Conservation (phyloP, 441 rosid genomes). For the Rhodomyrtus psidioides region DNA sequence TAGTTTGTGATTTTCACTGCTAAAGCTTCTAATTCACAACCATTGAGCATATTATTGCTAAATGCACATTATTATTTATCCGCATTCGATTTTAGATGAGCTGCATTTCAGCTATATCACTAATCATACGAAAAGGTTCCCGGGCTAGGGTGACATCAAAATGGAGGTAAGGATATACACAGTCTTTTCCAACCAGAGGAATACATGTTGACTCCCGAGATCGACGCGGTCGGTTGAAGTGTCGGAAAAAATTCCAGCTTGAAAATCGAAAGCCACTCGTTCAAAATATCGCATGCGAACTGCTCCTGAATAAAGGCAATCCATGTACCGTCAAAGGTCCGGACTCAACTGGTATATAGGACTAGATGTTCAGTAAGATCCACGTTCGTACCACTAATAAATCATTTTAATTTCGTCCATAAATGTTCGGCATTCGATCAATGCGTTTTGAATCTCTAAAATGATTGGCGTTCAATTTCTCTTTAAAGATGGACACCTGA, state of each 20-base stretch:
- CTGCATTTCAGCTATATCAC: neutral
- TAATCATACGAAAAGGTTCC: neutral
- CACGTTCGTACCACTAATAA: fast-evolving
- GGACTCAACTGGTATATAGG: fast-evolving
- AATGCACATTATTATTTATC: neutral
- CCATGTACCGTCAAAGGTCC: fast-evolving
- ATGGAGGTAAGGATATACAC: neutral
- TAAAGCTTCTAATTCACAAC: neutral
- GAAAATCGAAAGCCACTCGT: neutral
- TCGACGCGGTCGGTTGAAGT: fast-evolving
- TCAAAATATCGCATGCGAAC: fast-evolving
- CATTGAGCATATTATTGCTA: neutral
- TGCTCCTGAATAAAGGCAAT: too few relatives aligned
- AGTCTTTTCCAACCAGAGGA: neutral
- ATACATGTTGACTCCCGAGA: neutral
- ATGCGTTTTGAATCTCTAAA: neutral
- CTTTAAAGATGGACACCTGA: neutral
- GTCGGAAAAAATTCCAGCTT: neutral
- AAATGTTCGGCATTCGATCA: neutral
- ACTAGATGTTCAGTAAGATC: fast-evolving
- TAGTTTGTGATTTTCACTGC: neutral
- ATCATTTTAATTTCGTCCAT: neutral
- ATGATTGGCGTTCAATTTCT: neutral
- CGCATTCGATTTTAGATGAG: neutral
- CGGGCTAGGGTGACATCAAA: neutral